Evolutionary conservation across 352 stramenopile species (phyloP).

Genomic region (Phytophthora ohioensis): DNA sequence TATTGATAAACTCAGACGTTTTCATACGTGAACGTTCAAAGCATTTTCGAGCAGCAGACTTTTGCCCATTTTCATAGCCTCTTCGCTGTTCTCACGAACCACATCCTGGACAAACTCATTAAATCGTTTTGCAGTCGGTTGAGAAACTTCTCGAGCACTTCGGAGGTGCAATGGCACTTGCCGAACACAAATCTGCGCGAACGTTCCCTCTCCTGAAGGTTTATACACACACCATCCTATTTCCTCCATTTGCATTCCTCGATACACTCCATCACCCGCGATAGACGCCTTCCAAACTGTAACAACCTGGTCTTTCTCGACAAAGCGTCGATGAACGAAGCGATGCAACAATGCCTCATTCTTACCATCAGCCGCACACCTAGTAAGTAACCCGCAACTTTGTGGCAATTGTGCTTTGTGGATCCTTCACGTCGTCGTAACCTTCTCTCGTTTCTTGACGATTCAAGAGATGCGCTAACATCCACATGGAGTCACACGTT

Average conservation of each 20-base stretch:
- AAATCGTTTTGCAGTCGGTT: neutral
- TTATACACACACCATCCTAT: neutral
- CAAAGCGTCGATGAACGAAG: neutral
- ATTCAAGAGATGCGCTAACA: neutral
- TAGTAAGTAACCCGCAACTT: neutral
- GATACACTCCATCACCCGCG: neutral
- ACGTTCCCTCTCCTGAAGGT: conserved; percentile 1
- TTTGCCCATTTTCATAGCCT: neutral
- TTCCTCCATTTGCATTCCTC: neutral
- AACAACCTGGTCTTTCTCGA: neutral
- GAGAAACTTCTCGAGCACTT: neutral
- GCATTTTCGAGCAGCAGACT: neutral
- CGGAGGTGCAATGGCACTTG: conserved; percentile 6
- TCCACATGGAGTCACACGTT: conserved; percentile 8
- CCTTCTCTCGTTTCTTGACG: neutral
- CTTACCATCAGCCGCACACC: neutral
- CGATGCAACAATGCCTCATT: neutral
- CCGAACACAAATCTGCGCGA: conserved; percentile 3
- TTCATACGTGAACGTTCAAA: neutral
- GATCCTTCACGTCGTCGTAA: neutral
- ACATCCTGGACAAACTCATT: conserved; percentile 8
- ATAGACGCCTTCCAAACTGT: neutral
- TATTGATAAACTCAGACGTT: no score
- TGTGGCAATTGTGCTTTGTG: neutral
- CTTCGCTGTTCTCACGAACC: conserved; percentile 10